Evolutionary conservation across 2,329 filamentous ascomycete genomes (phyloP), one percentile per base, ranked within the genome.

Genomic region (Stromatinia cepivora): DNA sequence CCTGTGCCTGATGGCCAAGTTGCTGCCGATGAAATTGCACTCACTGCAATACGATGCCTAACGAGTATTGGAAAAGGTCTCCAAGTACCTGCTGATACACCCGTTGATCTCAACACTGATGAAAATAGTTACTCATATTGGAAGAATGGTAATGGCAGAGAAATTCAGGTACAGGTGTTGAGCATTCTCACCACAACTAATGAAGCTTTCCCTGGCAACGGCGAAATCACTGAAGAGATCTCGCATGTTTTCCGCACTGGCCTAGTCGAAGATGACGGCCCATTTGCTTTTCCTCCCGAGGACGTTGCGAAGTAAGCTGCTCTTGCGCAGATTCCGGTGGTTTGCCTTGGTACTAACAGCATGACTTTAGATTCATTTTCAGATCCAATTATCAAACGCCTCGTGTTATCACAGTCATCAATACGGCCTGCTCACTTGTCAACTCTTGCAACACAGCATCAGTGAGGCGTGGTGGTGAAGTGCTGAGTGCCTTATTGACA

Each of bases 211-310:
- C 84, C 82, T 4, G 80, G 79, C 2, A 88, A 86, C 69, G 85
- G 87, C 31, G 92, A 94, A 73, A 85, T 92, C 15, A 84, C 90
- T 31, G 91, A 94, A 75, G 84, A 87, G 5, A 87, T 90, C 46
- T 95, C 92, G 79, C 84, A 84, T 69, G 86, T 94, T 61, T 83
- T 94, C 63, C 87, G 89, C 53, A 86, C 88, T 28, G 92, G 92
- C 0, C 94, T 94, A 75, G 89, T 89, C 0, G 92, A 96, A 78
- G 86, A 88, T 36, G 87, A 90, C 4, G 92, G 92, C 0, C 90
- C 92, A 0, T 94, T 95, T 74, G 91, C 94, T 11, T 87, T 96
- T 71, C 85, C 89, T 3, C 84, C 90, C 0, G 81, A 84, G 0
- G 83, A 88, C 72, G 87, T 92, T n/a, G 86, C 88, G 15, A 83